Evolutionary conservation across 1,284 basidiomycete genomes (phyloP), one percentile per base, ranked within the genome.

Genomic region (Jaminaea rosea): DNA sequence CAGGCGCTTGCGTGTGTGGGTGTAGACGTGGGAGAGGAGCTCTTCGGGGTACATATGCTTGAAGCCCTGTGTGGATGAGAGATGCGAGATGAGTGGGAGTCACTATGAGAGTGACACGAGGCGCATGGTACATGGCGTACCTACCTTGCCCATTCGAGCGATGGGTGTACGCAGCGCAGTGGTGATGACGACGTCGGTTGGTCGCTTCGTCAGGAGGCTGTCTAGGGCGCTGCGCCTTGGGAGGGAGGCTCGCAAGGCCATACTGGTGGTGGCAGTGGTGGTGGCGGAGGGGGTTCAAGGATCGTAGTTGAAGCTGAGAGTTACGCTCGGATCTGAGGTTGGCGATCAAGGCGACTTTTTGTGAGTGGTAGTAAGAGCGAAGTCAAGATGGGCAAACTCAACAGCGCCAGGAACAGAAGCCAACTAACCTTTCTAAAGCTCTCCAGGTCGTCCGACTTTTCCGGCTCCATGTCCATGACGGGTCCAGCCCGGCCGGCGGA

Each of bases 101-200:
- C 6, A 21, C 19, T 15, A 15, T 42, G 19, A 42, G n/a, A 21
- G 39, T 42, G 19, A 6, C 19, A 23, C 4, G 39, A 42, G 29
- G 29, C 8, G 9, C 9, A 31, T 21, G 39, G 17, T 23, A 9
- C n/a, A n/a, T n/a, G n/a, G n/a, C n/a, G 11, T 21, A 23, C 39
- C 24, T 11, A 42, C 39, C 47, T 74, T 75, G 32, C 60, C 56
- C 60, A 74, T 64, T 31, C 69, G 59, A 10, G 66, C 73, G 32
- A 75, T 73, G 41, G 74, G 73, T 21, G 74, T 75, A n/a, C 74
- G 69, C 24, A 75, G 59, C 6, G 72, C 68, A 0, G 73, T 75
- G 26, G 71, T 68, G 53, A 75, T 63, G 26, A 72, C 67, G 8
- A 72, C 65, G 55, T 69, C 68, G 31, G 63, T 58, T 2, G 68